Evolutionary conservation across 2,329 filamentous ascomycete species (phyloP), one percentile per base, ranked within the genome.

Genomic region (Colletotrichum viniferum): DNA sequence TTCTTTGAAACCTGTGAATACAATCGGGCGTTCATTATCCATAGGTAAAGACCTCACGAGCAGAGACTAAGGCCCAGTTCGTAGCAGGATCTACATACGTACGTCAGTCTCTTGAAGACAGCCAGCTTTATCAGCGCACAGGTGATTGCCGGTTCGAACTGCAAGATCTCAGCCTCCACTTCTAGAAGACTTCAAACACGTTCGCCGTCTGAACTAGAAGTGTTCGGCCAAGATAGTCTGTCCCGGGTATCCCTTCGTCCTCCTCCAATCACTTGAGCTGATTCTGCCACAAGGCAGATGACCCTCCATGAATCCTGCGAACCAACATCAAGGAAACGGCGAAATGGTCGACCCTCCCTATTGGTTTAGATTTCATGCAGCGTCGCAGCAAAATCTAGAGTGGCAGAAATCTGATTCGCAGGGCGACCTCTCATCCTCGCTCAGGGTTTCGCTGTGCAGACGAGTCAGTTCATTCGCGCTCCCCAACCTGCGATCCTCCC

Each of bases 401-500:
- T 32, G 24, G 61, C n/a, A 32, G n/a, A n/a, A 24, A 10, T 28
- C 16, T 56, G 62, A 48, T 21, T 48, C 34, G 56, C 56, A n/a
- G 16, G 16, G 21, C 52, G 10, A 26, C 16, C 32, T 14, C n/a
- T 26, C 26, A 8, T 58, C 67, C 14, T 13, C 24, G 12, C 66
- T 26, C 32, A 18, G 18, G 18, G 55, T 32, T 26, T 21, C 12
- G 21, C 14, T 24, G 21, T 30, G n/a, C 8, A 12, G n/a, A 30
- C 73, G 73, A 75, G 73, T 75, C 69, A 75, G 73, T 9, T 9
- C n/a, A 52, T 7, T 21, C 24, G n/a, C 43, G 38, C 12, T 12
- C 48, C 6, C 28, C n/a, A 21, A 9, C 18, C 60, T 21, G 62
- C 56, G 34, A 52, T 68, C 14, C 7, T 28, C 18, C 24, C 21